Evolutionary conservation across 306 rosid genomes (phyloP), one percentile per base, ranked within the genome.

Genomic region (Delonix regia): DNA sequence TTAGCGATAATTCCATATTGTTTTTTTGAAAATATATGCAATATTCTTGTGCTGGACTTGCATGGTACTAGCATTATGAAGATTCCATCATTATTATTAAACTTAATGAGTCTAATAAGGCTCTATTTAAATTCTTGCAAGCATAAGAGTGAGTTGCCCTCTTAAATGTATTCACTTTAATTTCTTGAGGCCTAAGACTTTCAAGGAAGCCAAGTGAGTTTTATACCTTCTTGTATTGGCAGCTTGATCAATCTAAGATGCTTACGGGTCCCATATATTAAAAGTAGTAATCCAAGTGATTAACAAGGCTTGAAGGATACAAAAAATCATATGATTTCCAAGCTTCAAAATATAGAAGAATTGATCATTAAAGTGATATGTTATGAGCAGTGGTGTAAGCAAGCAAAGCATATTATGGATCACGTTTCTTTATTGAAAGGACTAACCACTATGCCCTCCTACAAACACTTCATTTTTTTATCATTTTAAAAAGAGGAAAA

Each of bases 181-280:
- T 10, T 11, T 64, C 80, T 76, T 65, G 53, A 64, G 41, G 52
- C 65, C 24, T 74, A 65, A 49, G 80, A 76, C 25, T 51, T 66
- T 49, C 73, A 42, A 34, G 41, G n/a, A 3, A 48, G 34, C 36
- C 9, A 9, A 30, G 36, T 76, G 5, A 22, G 3, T 6, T 65
- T 21, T 28, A 4, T 76, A 4, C 27, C 66, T 12, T 48, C 22
- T 22, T 56, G 0, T 21, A 56, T 56, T 56, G 62, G 33, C 3
- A 56, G 62, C 16, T 56, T 56, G 62, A 22, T 5, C 62, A 56
- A 38, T 10, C 8, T 76, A 19, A 65, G 38, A 28, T 65, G 74
- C 18, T 13, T 78, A 1, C 24, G 76, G 12, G 8, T 78, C 4
- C 36, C 81, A 28, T 28, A 34, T 27, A 0, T 68, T 16, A 65